phyloP scores from a whole-genome alignment of 352 stramenopile genomes.

The Pythium aristosporum region DNA sequence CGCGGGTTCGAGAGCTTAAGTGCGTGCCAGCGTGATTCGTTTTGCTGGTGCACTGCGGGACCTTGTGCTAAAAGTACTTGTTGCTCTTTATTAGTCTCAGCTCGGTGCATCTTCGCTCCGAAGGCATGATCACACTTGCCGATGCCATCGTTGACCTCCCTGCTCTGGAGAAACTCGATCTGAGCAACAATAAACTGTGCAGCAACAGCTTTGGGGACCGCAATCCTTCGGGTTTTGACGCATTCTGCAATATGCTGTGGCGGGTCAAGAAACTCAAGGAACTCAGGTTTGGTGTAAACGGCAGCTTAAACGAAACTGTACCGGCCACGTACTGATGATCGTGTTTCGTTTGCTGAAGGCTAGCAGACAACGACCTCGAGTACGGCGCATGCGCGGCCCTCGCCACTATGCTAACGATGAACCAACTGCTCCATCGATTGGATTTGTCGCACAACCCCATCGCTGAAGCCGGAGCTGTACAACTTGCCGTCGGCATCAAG shows the following conservation, averaged over 20 bases:
- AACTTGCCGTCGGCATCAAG: slow-evolving; percentile 45
- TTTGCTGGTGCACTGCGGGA: not conserved
- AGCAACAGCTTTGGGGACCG: slow-evolving; percentile 61
- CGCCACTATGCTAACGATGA: slow-evolving; percentile 58
- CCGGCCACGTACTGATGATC: not conserved
- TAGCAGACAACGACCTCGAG: slow-evolving; percentile 56
- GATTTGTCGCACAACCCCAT: slow-evolving; percentile 52
- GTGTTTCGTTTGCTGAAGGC: slow-evolving; percentile 19
- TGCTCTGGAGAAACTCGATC: slow-evolving; percentile 43
- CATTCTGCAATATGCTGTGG: slow-evolving; percentile 58
- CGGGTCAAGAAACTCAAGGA: slow-evolving; percentile 37
- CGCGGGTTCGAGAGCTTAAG: slow-evolving; percentile 54
- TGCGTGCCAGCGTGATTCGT: slow-evolving; percentile 23
- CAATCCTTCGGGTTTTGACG: slow-evolving; percentile 46
- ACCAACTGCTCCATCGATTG: slow-evolving; percentile 36
- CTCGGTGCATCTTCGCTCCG: slow-evolving; percentile 39
- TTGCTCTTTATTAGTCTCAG: slow-evolving; percentile 30
- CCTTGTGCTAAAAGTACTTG: not conserved
- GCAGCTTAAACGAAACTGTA: not conserved
- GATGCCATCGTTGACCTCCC: slow-evolving; percentile 40
- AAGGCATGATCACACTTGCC: slow-evolving; percentile 51
- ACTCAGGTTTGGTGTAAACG: slow-evolving; percentile 27
- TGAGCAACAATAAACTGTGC: slow-evolving; percentile 48
- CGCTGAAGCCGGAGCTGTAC: slow-evolving; percentile 40
- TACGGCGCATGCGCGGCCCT: slow-evolving; percentile 46